A percentile compares a stretch with the other conserved stretches of the same genome.
phyloP scores from a whole-genome alignment of 768 basidiomycete genomes.

The Hygrocybe coccinea region DNA sequence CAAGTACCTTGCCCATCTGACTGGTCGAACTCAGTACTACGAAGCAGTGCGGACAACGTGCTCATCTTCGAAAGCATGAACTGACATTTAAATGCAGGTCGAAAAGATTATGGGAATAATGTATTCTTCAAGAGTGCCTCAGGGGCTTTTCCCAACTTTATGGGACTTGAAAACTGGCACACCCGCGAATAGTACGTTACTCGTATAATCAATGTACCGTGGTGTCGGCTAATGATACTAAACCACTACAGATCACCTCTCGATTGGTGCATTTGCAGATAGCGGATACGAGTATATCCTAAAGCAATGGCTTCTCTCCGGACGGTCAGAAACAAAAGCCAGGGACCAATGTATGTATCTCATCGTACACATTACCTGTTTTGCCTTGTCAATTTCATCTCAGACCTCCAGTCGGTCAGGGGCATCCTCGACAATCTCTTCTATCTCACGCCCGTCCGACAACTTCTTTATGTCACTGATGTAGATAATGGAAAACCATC shows the following conservation, averaged over 20 bases:
- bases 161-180: constrained; percentile 26
- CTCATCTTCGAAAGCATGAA: not conserved
- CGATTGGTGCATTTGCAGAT: constrained; percentile 55
- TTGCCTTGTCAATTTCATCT: not conserved
- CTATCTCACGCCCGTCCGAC: constrained; percentile 51
- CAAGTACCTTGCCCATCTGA: constrained; percentile 67
- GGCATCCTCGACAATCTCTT: constrained; percentile 57
- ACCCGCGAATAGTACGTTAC: constrained; percentile 25
- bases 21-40: constrained; percentile 53
- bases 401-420: constrained; percentile 48
- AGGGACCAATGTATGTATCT: constrained; percentile 43
- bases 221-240: not conserved
- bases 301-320: constrained; percentile 56
- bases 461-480: constrained; percentile 61
- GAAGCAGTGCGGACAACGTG: constrained; percentile 20
- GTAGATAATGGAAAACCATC: constrained; percentile 28
- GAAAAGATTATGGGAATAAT: constrained; percentile 38
- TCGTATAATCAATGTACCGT: not conserved
- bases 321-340: constrained; percentile 39
- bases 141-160: constrained; percentile 33
- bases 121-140: constrained; percentile 25
- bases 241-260: constrained; percentile 39
- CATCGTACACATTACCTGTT: not conserved
- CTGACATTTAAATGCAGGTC: constrained; percentile 24
- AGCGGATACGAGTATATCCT: constrained; percentile 67